Conservation (phyloP, 352 stramenopile genomes). For the Globisporangium perplexum region DNA sequence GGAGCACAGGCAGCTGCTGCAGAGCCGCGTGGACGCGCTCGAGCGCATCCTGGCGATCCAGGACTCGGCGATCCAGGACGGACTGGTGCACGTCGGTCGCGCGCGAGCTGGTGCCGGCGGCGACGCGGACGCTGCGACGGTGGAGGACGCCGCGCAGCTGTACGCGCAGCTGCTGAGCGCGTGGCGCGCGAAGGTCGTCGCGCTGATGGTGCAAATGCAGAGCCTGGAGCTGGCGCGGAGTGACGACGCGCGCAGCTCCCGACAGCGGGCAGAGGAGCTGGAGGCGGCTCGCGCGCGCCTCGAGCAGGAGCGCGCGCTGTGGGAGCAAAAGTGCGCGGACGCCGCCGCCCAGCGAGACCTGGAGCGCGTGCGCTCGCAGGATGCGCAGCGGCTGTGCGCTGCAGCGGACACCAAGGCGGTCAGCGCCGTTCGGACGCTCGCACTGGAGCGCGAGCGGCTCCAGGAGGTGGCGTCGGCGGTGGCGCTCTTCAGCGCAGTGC, state of each 20-base stretch:
- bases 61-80: conserved; percentile 37
- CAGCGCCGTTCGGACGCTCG: conserved; percentile 39
- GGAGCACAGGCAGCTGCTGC: conserved; percentile 15
- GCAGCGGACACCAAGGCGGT: conserved; percentile 37
- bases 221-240: conserved; percentile 23
- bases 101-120: conserved; percentile 3
- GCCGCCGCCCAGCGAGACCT: conserved; percentile 57
- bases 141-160: conserved; percentile 16
- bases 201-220: conserved; percentile 52
- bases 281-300: conserved; percentile 13
- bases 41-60: conserved; percentile 58
- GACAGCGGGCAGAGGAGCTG: conserved; percentile 9
- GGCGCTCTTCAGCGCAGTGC: conserved; percentile 34
- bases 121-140: conserved; percentile 3
- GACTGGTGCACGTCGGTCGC: conserved; percentile 22
- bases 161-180: conserved; percentile 29
- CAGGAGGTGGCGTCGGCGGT: conserved; percentile 38
- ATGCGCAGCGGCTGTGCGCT: conserved; percentile 20
- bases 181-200: conserved; percentile 58
- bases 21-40: conserved; percentile 42
- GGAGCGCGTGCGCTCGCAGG: conserved; percentile 25
- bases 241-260: conserved; percentile 7
- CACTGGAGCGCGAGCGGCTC: conserved; percentile 39
- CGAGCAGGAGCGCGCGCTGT: conserved; percentile 32
- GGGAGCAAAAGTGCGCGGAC: conserved; percentile 46